Evolutionary conservation across 2,329 filamentous ascomycete genomes (phyloP).

Genomic region (Exophiala calicioides): DNA sequence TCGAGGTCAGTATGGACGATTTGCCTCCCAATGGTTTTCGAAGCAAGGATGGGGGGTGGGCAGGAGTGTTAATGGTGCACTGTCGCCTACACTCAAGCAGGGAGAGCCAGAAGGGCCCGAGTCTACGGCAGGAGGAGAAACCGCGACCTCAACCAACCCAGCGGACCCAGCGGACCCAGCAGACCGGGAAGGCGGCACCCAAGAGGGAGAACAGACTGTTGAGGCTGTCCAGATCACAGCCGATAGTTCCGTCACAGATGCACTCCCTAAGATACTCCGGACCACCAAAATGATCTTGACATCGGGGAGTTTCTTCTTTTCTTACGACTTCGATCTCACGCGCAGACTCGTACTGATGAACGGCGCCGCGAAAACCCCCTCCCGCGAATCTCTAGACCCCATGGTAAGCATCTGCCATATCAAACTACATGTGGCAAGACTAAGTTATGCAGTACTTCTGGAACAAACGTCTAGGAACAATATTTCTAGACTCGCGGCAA

Average conservation of each 20-base stretch:
- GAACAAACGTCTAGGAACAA: constrained; percentile 74
- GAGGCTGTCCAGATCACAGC: constrained; percentile 7
- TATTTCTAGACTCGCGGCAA: constrained; percentile 73
- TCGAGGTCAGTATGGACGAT: constrained; percentile 81
- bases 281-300: constrained; percentile 84
- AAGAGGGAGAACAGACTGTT: constrained; percentile 4
- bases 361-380: constrained; percentile 14
- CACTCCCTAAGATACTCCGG: constrained; percentile 81
- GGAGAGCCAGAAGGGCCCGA: no score
- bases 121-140: constrained; percentile 1
- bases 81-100: no score
- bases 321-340: constrained; percentile 92
- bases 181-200: constrained; percentile 2
- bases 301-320: constrained; percentile 87
- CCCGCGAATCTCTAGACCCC: constrained; percentile 19
- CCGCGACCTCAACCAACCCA: no score
- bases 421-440: not conserved
- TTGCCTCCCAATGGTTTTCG: constrained; percentile 90
- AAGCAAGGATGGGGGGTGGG: constrained; percentile 66
- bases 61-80: not conserved
- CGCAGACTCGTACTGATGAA: constrained; percentile 51
- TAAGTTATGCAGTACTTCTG: constrained; percentile 69
- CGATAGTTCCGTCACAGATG: constrained; percentile 44
- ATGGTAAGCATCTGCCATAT: constrained; percentile 7
- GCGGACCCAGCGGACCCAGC: constrained; percentile 14